Conservation (phyloP, 495 filamentous ascomycete species). For the Thermochaetoides thermophila region DNA sequence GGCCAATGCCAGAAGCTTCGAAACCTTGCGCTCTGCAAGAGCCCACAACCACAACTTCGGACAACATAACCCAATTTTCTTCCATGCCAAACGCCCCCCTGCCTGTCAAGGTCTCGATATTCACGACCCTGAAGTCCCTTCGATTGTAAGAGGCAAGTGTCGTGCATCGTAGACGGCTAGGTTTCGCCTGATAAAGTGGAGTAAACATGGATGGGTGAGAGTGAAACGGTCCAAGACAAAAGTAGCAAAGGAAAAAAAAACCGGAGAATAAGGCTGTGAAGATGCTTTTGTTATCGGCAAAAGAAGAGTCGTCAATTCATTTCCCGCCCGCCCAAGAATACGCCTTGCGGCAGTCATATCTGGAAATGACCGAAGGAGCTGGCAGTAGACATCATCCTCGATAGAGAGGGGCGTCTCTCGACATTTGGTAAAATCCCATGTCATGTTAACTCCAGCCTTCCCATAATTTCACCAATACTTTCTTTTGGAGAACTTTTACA, state of each 20-base stretch:
- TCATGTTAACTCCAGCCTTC: too few species aligned
- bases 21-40: too few species aligned
- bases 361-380: conserved; percentile 32
- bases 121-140: too few species aligned
- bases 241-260: conserved; percentile 14
- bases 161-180: conserved; percentile 1
- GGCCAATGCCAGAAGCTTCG: too few species aligned
- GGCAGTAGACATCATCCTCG: too few species aligned
- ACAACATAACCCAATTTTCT: too few species aligned
- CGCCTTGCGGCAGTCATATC: conserved; percentile 49
- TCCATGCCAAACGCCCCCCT: too few species aligned
- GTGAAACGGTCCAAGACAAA: conserved; percentile 22
- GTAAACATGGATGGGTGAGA: conserved; percentile 18
- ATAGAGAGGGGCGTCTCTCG: conserved; percentile 16
- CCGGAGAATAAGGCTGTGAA: conserved; percentile 18
- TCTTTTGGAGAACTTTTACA: conserved; percentile 19
- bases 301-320: conserved; percentile 31
- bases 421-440: conserved; percentile 11
- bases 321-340: conserved; percentile 29
- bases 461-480: conserved; percentile 8
- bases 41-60: too few species aligned
- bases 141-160: too few species aligned
- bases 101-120: too few species aligned
- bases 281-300: conserved; percentile 21
- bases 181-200: conserved; percentile 11